Conservation (phyloP, 129 eudicot genomes). For the Arctium lappa region DNA sequence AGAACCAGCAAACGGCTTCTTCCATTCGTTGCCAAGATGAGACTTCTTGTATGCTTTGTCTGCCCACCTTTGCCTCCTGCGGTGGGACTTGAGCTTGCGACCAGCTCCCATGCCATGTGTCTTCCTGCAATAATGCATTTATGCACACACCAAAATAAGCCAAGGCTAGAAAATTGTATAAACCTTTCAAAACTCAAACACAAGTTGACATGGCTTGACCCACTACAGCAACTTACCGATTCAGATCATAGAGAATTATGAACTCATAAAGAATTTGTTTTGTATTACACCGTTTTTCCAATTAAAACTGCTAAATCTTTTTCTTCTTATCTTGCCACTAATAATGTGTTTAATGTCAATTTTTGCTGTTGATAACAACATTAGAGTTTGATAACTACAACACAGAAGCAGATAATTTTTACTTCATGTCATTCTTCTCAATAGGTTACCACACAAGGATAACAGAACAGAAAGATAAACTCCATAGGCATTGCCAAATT, state of each 20-base stretch:
- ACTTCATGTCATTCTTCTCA: neutral
- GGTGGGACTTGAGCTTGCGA: constrained; percentile 54
- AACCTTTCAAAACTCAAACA: neutral
- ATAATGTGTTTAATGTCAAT: neutral
- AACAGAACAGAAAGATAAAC: neutral
- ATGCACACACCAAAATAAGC: neutral
- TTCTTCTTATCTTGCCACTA: neutral
- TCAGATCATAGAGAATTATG: neutral
- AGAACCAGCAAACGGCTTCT: constrained; percentile 58
- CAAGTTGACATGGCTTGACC: neutral
- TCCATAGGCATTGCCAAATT: neutral
- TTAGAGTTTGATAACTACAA: neutral
- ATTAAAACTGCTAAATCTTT: neutral
- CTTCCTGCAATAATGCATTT: constrained; percentile 30
- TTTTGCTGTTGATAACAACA: neutral
- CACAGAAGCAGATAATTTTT: neutral
- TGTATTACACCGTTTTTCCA: neutral
- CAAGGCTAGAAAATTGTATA: neutral
- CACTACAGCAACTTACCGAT: neutral
- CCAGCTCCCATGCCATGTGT: constrained; percentile 69
- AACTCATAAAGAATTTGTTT: neutral
- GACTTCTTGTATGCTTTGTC: constrained; percentile 55
- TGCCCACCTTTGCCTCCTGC: constrained; percentile 59
- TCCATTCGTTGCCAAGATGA: constrained; percentile 56
- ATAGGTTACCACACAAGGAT: too few species aligned